Conservation (phyloP, 495 filamentous ascomycete species). For the Glonium stellatum region DNA sequence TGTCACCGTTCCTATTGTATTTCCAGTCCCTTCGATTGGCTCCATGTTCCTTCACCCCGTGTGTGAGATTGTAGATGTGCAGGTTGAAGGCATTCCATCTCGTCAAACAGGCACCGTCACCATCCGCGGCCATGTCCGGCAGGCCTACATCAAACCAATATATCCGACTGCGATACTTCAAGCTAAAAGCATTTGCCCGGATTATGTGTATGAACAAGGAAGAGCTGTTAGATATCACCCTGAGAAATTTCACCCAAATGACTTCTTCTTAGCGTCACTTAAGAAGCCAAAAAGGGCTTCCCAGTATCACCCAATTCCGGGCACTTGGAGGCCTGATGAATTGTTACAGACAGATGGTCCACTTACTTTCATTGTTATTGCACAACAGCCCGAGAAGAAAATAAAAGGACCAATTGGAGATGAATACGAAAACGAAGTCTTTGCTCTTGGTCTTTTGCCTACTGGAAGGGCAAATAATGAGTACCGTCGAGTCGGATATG, state of each 20-base stretch:
- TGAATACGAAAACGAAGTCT: background rate
- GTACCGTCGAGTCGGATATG: background rate
- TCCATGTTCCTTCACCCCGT: background rate
- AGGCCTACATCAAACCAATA: conserved; percentile 2
- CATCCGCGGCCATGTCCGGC: conserved; percentile 3
- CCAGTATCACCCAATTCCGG: background rate
- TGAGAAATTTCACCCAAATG: background rate
- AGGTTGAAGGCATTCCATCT: background rate
- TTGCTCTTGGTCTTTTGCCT: background rate
- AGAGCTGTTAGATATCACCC: background rate
- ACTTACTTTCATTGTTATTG: background rate
- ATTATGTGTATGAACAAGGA: background rate
- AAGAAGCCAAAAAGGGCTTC: background rate
- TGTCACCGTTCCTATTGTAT: conserved; percentile 9
- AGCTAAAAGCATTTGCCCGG: background rate
- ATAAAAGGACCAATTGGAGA: background rate
- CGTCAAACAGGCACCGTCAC: background rate
- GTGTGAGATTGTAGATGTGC: background rate
- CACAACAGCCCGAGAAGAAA: background rate
- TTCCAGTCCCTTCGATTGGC: conserved; percentile 1
- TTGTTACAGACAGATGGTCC: background rate
- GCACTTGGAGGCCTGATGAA: background rate
- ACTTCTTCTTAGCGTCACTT: background rate
- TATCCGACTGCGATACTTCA: conserved; percentile 1
- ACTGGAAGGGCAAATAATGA: background rate